Evolutionary conservation across 169 alveolate genomes (phyloP), one percentile per base, ranked within the genome.

Genomic region (Eimeria necatrix): DNA sequence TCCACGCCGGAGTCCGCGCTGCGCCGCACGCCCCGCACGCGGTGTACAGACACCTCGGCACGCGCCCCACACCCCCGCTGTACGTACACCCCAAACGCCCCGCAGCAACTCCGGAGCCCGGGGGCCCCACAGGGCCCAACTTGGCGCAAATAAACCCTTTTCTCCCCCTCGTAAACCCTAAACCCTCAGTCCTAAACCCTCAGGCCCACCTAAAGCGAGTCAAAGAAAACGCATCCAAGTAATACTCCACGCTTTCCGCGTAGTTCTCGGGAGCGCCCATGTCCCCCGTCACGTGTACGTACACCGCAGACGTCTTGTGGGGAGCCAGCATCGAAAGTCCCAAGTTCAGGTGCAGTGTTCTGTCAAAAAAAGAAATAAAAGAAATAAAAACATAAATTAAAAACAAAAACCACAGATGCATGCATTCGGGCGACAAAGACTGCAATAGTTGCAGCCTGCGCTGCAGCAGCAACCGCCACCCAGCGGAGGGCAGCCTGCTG

Each of bases 251-350:
- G 14, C 1, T n/a, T n/a, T 68, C 78, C 78, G 12, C 46, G 46
- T 12, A 16, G 32, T 14, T 68, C 78, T n/a, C 78, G 3, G 32
- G 46, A n/a, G 46, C n/a, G 12, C 78, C n/a, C 78, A 68, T 8
- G 78, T 68, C 78, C 9, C 78, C 78, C 32, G 32, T 3, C 78
- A 68, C 78, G 78, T 68, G 78, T 14, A 68, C 32, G 78, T 68
- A 68, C 78, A 68, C 32, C 78, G 78, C 78, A 68, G 78, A 16
- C 32, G 78, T 68, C n/a, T 68, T 68, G 78, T 68, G 78, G 46
- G 78, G 78, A 24, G 78, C 78, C 78, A 68, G 14, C n/a, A 68
- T 16, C 12, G 78, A 68, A 10, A 68, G 78, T 7, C 78, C 78
- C 46, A 68, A 24, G n/a, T 68, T 16, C 78, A 68, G 78, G 41